phyloP scores from a whole-genome alignment of 2,329 filamentous ascomycete species.

The Tolypocladium ovalisporum region DNA sequence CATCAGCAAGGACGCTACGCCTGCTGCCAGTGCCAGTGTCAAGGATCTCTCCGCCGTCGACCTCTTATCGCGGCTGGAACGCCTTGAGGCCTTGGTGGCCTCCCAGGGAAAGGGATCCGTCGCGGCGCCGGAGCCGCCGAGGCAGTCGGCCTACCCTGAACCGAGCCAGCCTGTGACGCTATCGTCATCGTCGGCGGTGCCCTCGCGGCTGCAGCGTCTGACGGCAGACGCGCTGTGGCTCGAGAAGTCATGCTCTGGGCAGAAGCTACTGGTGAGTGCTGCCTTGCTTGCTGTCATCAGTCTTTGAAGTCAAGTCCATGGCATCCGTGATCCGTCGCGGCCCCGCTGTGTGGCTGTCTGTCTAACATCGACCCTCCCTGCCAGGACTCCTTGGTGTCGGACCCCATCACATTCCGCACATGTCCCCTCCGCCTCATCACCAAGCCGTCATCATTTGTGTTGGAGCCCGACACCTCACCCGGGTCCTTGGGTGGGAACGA shows the following conservation, averaged over 20 bases:
- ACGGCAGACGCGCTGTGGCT: conserved; percentile 23
- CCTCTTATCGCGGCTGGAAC: conserved; percentile 11
- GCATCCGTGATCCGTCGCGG: background rate
- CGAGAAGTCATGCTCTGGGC: conserved; percentile 18
- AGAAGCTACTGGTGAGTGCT: conserved; percentile 17
- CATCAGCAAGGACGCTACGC: background rate
- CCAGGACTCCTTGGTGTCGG: conserved; percentile 18
- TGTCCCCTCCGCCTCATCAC: conserved; percentile 21
- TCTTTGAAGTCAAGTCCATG: background rate
- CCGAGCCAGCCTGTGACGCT: conserved; percentile 2
- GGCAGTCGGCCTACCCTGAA: background rate
- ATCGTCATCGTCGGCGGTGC: conserved; percentile 10
- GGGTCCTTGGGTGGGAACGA: conserved; percentile 12
- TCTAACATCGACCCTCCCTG: conserved; percentile 2
- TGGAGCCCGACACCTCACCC: conserved; percentile 13
- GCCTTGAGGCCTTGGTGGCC: conserved; percentile 10
- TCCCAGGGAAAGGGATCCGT: conserved; percentile 1
- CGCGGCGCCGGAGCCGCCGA: background rate
- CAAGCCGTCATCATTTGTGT: conserved; percentile 19
- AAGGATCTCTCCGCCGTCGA: conserved; percentile 9
- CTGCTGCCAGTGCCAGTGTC: conserved; percentile 1
- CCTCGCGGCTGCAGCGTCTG: conserved; percentile 19
- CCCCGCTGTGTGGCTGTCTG: background rate
- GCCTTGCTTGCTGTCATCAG: background rate
- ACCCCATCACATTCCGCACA: conserved; percentile 19